phyloP scores from a whole-genome alignment of 129 eudicot species.

The Saussurea involucrata region DNA sequence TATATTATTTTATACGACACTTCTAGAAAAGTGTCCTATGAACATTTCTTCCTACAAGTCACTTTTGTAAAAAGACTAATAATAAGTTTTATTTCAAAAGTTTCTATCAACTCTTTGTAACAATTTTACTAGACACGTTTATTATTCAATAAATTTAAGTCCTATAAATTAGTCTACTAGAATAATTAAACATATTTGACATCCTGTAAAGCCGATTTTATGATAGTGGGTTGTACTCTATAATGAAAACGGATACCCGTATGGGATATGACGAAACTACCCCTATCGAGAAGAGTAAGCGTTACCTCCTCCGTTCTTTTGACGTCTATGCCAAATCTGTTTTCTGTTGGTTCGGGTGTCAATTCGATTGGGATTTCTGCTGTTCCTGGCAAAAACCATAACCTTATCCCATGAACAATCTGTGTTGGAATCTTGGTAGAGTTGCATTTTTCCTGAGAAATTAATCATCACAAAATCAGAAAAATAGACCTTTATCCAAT shows the following conservation, averaged over 20 bases:
- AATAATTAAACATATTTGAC: no score
- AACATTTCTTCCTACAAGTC: no score
- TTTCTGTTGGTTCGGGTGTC: conserved; percentile 38
- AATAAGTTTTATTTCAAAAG: no score
- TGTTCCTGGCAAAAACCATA: conserved; percentile 64
- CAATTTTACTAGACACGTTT: background rate
- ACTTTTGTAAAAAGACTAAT: background rate
- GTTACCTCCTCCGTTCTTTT: conserved; percentile 57
- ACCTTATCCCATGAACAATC: conserved; percentile 42
- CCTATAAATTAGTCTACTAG: no score
- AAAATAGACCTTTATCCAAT: no score
- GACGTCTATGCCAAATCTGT: conserved; percentile 54
- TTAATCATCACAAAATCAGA: background rate
- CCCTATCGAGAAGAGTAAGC: background rate
- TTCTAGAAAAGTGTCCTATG: background rate
- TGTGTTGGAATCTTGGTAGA: conserved; percentile 7
- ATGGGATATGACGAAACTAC: background rate
- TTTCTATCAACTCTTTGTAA: background rate
- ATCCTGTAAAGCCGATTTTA: background rate
- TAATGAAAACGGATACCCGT: background rate
- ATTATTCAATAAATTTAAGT: no score
- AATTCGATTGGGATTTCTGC: conserved; percentile 41
- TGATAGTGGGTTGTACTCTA: background rate
- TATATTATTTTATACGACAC: background rate
- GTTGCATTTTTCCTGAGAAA: conserved; percentile 11